Conservation (phyloP, 2,329 filamentous ascomycete species). For the Periconia macrospinosa region DNA sequence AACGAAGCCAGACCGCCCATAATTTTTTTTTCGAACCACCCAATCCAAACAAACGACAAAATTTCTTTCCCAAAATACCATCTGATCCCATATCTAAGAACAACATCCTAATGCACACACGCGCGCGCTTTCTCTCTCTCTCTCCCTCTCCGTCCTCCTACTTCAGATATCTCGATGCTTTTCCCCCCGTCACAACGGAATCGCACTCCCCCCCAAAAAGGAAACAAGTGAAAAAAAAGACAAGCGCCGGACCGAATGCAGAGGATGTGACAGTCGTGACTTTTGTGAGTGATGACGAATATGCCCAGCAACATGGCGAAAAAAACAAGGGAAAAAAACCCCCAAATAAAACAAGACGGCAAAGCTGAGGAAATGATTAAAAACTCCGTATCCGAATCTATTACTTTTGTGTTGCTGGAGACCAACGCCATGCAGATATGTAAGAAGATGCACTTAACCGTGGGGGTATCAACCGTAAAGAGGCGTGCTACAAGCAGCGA, state of each 20-base stretch:
- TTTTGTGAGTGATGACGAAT: constrained; percentile 16
- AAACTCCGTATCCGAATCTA: constrained; percentile 16
- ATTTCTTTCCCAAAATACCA: too few relatives aligned
- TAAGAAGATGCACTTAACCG: constrained; percentile 10
- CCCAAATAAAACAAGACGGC: neutral
- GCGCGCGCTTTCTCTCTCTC: neutral
- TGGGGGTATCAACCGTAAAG: constrained; percentile 27
- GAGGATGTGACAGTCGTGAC: constrained; percentile 21
- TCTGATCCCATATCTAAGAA: too few relatives aligned
- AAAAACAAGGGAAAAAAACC: neutral
- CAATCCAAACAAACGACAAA: too few relatives aligned
- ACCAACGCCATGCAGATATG: constrained; percentile 22
- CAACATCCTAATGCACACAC: too few relatives aligned
- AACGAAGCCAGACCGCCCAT: too few relatives aligned
- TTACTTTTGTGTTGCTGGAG: constrained; percentile 4
- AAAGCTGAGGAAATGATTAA: neutral
- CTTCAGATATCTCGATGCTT: neutral
- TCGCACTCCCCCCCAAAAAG: too few relatives aligned
- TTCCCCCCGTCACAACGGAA: neutral
- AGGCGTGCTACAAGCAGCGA: constrained; percentile 9
- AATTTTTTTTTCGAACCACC: too few relatives aligned
- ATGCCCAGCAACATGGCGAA: neutral
- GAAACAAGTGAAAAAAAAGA: neutral
- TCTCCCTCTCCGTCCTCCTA: neutral
- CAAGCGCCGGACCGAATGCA: constrained; percentile 28